Conservation (phyloP, 163 green algal species). For the Trebouxiophyceae sp. region DNA sequence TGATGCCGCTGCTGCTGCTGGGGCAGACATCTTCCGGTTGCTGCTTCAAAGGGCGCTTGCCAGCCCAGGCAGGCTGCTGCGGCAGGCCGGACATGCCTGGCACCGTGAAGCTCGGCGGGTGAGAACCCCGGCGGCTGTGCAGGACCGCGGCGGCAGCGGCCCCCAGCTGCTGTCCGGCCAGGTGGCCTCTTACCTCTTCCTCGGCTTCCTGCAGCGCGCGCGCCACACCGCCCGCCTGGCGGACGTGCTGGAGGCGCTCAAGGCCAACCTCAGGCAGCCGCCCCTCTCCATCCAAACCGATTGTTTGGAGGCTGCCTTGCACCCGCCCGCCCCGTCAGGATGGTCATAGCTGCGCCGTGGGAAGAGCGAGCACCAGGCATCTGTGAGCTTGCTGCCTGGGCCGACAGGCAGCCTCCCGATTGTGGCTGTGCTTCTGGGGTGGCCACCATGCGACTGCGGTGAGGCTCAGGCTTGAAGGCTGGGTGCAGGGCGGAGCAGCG, state of each 20-base stretch:
- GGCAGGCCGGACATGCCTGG: too few relatives aligned
- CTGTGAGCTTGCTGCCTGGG: too few relatives aligned
- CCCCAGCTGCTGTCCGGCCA: too few relatives aligned
- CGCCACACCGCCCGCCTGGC: background rate
- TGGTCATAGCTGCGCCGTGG: too few relatives aligned
- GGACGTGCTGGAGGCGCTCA: constrained; percentile 4
- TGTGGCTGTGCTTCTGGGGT: too few relatives aligned
- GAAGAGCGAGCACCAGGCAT: too few relatives aligned
- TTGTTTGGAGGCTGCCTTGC: background rate
- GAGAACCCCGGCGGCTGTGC: too few relatives aligned
- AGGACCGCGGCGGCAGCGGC: too few relatives aligned
- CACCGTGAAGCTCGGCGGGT: too few relatives aligned
- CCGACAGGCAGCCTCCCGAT: too few relatives aligned
- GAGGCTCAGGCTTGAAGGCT: background rate
- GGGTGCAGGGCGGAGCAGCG: constrained; percentile 3
- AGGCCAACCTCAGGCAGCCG: constrained; percentile 5
- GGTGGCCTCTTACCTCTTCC: background rate
- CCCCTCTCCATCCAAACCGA: background rate
- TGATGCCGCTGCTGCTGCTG: background rate
- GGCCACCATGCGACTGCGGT: too few relatives aligned
- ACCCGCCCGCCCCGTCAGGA: background rate
- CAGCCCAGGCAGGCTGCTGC: background rate
- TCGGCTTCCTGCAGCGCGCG: background rate
- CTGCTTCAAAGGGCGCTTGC: background rate
- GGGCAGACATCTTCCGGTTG: background rate